phyloP scores from a whole-genome alignment of 768 basidiomycete genomes.

The Suillus tomentosus region DNA sequence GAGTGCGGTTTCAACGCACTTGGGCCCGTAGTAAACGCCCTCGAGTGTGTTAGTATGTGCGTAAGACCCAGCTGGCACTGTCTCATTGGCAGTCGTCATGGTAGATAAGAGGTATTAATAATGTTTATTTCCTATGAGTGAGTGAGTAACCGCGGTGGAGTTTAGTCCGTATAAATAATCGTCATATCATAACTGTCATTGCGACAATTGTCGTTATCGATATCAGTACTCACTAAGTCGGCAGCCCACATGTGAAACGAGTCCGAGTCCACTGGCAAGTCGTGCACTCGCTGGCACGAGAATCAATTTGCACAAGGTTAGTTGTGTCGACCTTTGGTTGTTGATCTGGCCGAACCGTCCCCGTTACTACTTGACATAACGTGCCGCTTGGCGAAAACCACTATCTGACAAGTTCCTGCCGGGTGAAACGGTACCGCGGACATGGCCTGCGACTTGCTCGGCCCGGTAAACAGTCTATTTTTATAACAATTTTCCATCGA shows the following conservation, averaged over 20 bases:
- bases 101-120: not conserved
- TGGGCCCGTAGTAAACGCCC: conserved; percentile 73
- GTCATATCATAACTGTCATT: not conserved
- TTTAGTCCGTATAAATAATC: not conserved
- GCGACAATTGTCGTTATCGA: too few species aligned
- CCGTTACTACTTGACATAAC: not conserved
- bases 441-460: not conserved
- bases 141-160: not conserved
- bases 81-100: not conserved
- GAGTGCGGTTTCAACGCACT: conserved; percentile 60
- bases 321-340: not conserved
- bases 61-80: conserved; percentile 54
- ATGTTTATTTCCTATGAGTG: not conserved
- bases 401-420: not conserved
- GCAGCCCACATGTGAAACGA: not conserved
- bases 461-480: not conserved
- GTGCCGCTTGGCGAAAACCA: not conserved
- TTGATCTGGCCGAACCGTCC: not conserved
- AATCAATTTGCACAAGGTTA: not conserved
- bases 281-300: not conserved
- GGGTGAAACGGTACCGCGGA: not conserved
- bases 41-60: conserved; percentile 68
- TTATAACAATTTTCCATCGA: not conserved
- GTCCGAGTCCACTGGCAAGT: not conserved
- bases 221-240: not conserved